Percentiles rank a stretch among this genome's conserved stretches.
phyloP scores from a whole-genome alignment of 805 yeast genomes.

The Yarrowia yakushimensis region DNA sequence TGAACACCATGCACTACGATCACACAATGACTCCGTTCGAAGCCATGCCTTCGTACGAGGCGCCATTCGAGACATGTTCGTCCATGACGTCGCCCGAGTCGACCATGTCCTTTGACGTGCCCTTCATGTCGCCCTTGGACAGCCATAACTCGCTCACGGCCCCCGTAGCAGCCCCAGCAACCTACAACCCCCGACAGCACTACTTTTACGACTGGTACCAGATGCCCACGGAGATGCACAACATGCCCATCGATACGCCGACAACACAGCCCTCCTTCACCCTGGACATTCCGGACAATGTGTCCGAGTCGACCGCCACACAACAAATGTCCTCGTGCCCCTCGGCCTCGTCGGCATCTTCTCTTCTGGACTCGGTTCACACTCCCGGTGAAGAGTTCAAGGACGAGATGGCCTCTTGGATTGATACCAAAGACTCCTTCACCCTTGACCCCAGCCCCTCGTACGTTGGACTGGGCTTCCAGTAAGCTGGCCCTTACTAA shows the following conservation, averaged over 20 bases:
- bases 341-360: constrained; percentile 8
- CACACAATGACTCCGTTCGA: constrained; percentile 8
- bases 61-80: constrained; percentile 4
- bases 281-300: constrained; percentile 1
- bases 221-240: not conserved
- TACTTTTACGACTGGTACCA: constrained; percentile 23
- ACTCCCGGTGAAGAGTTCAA: constrained; percentile 19
- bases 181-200: not conserved
- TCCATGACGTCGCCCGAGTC: constrained; percentile 24
- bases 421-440: constrained; percentile 13
- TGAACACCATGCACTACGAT: not conserved
- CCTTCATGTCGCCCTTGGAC: constrained; percentile 8
- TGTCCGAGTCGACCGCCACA: constrained; percentile 16
- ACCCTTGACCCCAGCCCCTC: constrained; percentile 8
- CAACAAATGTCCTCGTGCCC: not conserved
- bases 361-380: constrained; percentile 21
- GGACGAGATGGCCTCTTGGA: constrained; percentile 24
- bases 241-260: constrained; percentile 14
- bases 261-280: constrained; percentile 9
- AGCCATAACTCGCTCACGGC: not conserved
- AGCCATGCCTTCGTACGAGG: not conserved
- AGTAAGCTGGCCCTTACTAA: constrained; percentile 16
- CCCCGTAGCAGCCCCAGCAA: not conserved
- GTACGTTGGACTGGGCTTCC: constrained; percentile 1
- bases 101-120: constrained; percentile 11